Percentiles rank a stretch among this genome's conserved stretches.
Evolutionary conservation across 2,329 filamentous ascomycete species (phyloP).

Genomic region (Aureobasidium mangrovei): DNA sequence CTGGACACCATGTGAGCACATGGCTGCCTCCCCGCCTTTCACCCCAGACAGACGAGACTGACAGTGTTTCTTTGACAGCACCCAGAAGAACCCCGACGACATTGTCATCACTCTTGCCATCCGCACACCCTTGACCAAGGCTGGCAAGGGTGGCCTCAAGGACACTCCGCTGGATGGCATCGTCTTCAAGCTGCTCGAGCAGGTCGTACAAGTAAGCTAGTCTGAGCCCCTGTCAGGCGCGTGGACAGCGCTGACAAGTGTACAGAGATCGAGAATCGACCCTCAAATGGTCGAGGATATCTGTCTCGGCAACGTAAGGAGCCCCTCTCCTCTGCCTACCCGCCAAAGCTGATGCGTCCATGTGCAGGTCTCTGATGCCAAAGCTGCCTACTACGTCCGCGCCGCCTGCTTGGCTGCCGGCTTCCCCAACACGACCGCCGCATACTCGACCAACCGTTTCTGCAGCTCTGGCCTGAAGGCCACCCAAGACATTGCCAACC

Average conservation of each 20-base stretch:
- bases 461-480: slow-evolving; percentile 95
- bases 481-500: slow-evolving; percentile 85
- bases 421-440: slow-evolving; percentile 81
- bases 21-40: slow-evolving; percentile 53
- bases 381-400: slow-evolving; percentile 84
- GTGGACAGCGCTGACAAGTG: not conserved
- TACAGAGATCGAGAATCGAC: slow-evolving; percentile 23
- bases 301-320: slow-evolving; percentile 75
- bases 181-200: slow-evolving; percentile 70
- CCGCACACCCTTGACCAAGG: slow-evolving; percentile 83
- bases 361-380: slow-evolving; percentile 64
- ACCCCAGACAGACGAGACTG: slow-evolving; percentile 15
- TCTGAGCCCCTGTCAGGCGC: not conserved
- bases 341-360: not conserved
- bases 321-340: not conserved
- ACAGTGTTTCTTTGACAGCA: slow-evolving; percentile 43
- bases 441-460: slow-evolving; percentile 84
- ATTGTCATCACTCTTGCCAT: slow-evolving; percentile 90
- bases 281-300: slow-evolving; percentile 53
- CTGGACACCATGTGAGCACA: slow-evolving; percentile 65
- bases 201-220: slow-evolving; percentile 28
- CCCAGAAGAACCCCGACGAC: slow-evolving; percentile 89
- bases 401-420: slow-evolving; percentile 84
- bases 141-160: slow-evolving; percentile 86
- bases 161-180: slow-evolving; percentile 85